A percentile compares a stretch with the other conserved stretches of the same genome.
phyloP scores from a whole-genome alignment of 2,329 filamentous ascomycete species.

The Ambrosiella cleistominuta region DNA sequence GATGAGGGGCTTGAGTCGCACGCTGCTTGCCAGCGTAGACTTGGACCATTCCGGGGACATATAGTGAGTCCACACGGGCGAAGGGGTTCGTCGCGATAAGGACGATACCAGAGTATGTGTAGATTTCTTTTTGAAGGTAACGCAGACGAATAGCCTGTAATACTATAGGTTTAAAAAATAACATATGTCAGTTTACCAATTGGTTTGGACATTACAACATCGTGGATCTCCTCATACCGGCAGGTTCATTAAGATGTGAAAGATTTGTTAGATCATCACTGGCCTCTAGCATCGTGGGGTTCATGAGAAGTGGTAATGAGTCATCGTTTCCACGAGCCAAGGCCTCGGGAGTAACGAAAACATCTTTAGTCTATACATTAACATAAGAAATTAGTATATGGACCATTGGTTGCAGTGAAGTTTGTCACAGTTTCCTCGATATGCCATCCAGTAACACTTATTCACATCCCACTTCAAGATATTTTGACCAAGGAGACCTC shows the following conservation, averaged over 20 bases:
- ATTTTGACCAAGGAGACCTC: too few relatives aligned
- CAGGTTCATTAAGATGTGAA: conserved; percentile 95
- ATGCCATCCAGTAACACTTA: too few relatives aligned
- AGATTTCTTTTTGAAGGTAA: conserved; percentile 97
- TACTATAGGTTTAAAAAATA: conserved; percentile 35
- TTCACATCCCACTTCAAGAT: too few relatives aligned
- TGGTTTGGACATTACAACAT: not conserved
- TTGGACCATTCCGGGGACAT: conserved; percentile 99
- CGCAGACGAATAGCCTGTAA: conserved; percentile 93
- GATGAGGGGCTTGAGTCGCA: conserved; percentile 88
- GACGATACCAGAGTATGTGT: conserved; percentile 98
- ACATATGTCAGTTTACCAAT: not conserved
- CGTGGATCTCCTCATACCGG: conserved; percentile 41
- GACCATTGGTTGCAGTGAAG: not conserved
- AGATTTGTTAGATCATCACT: conserved; percentile 95
- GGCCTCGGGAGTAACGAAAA: conserved; percentile 61
- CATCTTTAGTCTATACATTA: conserved; percentile 47
- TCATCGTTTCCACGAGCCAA: conserved; percentile 61
- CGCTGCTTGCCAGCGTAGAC: conserved; percentile 95
- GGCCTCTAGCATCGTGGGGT: conserved; percentile 92
- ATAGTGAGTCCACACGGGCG: conserved; percentile 89
- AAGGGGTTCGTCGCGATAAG: conserved; percentile 98
- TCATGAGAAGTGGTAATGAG: conserved; percentile 84
- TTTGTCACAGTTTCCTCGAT: not conserved
- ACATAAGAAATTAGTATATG: not conserved